Evolutionary conservation across 306 rosid species (phyloP).

Genomic region (Corylus americana): DNA sequence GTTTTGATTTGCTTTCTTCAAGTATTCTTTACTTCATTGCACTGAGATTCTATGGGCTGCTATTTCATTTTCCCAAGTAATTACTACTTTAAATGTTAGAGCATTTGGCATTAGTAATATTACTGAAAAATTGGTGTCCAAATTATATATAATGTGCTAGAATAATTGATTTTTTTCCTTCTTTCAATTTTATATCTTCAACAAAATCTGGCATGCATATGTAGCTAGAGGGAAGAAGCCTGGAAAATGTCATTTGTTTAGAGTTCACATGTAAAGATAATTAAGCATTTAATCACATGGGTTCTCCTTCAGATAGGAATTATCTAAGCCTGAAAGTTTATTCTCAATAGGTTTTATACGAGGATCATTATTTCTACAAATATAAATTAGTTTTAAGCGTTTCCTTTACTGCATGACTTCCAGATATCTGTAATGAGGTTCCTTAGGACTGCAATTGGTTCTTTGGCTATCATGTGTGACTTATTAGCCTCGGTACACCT

Average conservation of each 20-base stretch:
- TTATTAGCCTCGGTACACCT: not conserved
- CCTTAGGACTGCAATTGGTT: not conserved
- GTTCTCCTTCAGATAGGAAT: not conserved
- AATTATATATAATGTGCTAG: not conserved
- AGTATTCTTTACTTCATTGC: not conserved
- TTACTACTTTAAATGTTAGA: not conserved
- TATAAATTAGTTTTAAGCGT: not conserved
- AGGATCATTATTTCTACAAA: not conserved
- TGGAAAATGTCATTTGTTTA: not conserved
- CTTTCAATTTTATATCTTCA: not conserved
- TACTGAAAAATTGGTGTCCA: not conserved
- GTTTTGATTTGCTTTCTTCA: not conserved
- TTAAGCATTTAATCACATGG: not conserved
- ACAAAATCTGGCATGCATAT: not conserved
- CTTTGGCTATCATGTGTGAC: not conserved
- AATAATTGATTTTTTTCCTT: not conserved
- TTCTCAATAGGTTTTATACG: not conserved
- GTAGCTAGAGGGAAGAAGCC: not conserved
- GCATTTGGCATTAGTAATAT: not conserved
- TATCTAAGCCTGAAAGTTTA: not conserved
- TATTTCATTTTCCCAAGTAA: not conserved
- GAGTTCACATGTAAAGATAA: not conserved
- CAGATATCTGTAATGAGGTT: not conserved
- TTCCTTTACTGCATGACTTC: slow-evolving; percentile 2
- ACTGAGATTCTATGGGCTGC: not conserved